phyloP scores from a whole-genome alignment of 2,329 filamentous ascomycete genomes.

The Phialophora chinensis region DNA sequence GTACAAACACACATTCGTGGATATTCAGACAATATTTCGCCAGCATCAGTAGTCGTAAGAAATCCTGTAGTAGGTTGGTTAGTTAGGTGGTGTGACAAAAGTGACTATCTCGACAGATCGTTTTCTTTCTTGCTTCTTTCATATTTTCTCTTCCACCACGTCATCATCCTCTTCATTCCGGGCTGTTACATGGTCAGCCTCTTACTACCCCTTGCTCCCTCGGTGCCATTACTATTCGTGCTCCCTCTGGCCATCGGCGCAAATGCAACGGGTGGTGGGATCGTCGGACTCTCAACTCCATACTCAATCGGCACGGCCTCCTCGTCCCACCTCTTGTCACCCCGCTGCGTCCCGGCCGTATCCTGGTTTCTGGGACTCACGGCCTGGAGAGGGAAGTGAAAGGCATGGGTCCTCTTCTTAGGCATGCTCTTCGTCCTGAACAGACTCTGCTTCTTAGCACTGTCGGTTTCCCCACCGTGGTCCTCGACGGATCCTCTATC shows the following conservation, averaged over 20 bases:
- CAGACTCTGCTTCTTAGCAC: slow-evolving; percentile 28
- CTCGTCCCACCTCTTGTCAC: slow-evolving; percentile 23
- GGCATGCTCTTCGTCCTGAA: slow-evolving; percentile 29
- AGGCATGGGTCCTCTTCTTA: slow-evolving; percentile 23
- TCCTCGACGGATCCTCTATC: slow-evolving; percentile 29
- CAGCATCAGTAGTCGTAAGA: slow-evolving; percentile 1
- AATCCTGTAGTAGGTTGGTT: slow-evolving; percentile 8
- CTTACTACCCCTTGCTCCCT: slow-evolving; percentile 7
- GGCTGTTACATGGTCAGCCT: slow-evolving; percentile 16
- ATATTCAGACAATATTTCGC: background rate
- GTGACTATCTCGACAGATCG: background rate
- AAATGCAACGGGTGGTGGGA: slow-evolving; percentile 7
- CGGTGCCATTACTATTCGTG: background rate
- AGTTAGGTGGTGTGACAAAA: background rate
- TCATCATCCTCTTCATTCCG: background rate
- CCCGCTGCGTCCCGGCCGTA: background rate
- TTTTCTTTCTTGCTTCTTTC: background rate
- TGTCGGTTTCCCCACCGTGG: slow-evolving; percentile 25
- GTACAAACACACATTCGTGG: background rate
- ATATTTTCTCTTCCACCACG: background rate
- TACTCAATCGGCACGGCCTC: slow-evolving; percentile 8
- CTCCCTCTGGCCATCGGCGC: background rate
- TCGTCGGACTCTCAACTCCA: slow-evolving; percentile 9
- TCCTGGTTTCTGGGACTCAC: slow-evolving; percentile 1
- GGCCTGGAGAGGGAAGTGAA: slow-evolving; percentile 29